Base-by-base conservation (phyloP, 495 filamentous ascomycete species). In the Podospora bellae-mahoneyi region DNA sequence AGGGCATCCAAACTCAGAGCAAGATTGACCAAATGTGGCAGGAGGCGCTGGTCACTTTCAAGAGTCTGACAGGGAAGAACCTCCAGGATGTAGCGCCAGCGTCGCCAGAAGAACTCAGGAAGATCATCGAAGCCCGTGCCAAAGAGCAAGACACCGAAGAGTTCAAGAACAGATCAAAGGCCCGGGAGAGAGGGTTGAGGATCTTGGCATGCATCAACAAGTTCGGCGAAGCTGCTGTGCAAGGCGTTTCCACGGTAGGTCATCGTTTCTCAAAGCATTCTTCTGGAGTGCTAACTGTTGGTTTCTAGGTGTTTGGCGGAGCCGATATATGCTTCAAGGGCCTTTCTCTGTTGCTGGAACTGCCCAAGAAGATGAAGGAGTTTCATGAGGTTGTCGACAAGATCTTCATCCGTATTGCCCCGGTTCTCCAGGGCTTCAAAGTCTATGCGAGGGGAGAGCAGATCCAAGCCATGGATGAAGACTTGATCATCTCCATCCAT, bases 251-350 rank as follows among this genome's bases (percentile, higher is more conserved):
- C 3, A 58, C 23, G 55, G 55, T 58, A 26, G 23, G 55, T 58
- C 23, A 2, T 18, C 1, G 7, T 26, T 58, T 19, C 23, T 23
- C n/a, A 5, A 9, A 58, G 18, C 13, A 5, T 58, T 18, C 18
- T 58, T 58, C n/a, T 18, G 6, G n/a, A 4, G 20, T 58, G 6
- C 23, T 20, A 58, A 19, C 2, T 20, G 23, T 58, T 20, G 15
- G n/a, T 13, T 10, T 48, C 5, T 23, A 58, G 55, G 55, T 26
- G 18, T 58, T 58, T 58, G 55, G 55, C 23, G n/a, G 9, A 26
- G 55, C 55, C 7, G 55, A 58, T 7, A 58, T 58, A 15, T 58
- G 55, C n/a, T 58, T 58, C 55, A 58, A 58, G 23, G n/a, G n/a
- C 15, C 7, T 58, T 3, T 58, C 55, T 19, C 23, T 58, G 18